Evolutionary conservation across 2,329 filamentous ascomycete genomes (phyloP), one percentile per base, ranked within the genome.

Genomic region (Fusarium avenaceum): DNA sequence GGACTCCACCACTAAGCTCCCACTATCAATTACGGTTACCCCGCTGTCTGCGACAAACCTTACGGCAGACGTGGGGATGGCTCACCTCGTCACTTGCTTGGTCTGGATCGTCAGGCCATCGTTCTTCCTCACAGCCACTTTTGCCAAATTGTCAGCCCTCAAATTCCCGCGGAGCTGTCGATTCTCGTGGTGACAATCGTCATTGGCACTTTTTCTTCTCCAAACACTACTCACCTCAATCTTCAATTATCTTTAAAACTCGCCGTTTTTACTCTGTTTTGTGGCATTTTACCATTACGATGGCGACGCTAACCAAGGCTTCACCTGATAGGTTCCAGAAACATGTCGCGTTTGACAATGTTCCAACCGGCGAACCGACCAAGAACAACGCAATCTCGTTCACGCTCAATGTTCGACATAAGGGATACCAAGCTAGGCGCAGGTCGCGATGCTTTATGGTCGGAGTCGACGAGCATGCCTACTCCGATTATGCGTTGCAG

Each of bases 401-500:
- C 70, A 96, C 93, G 1, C 83, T 97, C 61, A 94, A 94, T 74
- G 88, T 92, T 71, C 92, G 93, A 75, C 94, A 97, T 78, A 91
- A 91, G 71, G 93, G 94, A 69, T 97, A 96, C 79, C 89, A 92
- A 71, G 90, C 90, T 67, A 90, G 89, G 42, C 90, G 93, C 63
- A 87, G 92, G 62, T 96, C 92, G 54, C 89, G 94, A 53, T 96
- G 93, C 10, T 97, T 97, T 74, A 89, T 97, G 76, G 95, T 94
- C 67, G 94, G 94, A 20, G 92, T 94, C 19, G 94, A 97, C 79
- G 92, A 95, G 74, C 94, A 97, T 72, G 88, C 93, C 60, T 97
- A 97, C 79, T 97, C 93, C 8, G 92, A 97, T 66, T 96, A 95
- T 79, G 94, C 94, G 17, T 84, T 97, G 19, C 92, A 96, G 78